Base-by-base conservation (phyloP, 208 protist genomes). In the Trypanosoma platydactyli region DNA sequence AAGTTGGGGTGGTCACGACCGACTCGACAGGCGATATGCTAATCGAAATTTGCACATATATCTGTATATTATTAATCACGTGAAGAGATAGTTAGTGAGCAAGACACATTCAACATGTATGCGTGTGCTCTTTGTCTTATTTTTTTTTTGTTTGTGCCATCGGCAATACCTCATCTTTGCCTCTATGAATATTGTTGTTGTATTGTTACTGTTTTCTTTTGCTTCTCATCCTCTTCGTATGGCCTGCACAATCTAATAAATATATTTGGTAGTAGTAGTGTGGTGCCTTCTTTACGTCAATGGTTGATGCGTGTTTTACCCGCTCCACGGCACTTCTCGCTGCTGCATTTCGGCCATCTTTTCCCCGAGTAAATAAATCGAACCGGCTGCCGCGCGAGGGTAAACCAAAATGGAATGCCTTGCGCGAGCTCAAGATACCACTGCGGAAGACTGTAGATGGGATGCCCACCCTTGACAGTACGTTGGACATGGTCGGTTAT, bases 401-500 rank as follows among this genome's bases (percentile, higher is more conserved):
- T 0, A 77, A 76, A 42, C 71, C 72, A 44, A 72, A 54, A 63
- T 94, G 87, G 88, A 88, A 92, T 46, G 77, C 86, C 33, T 71
- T 95, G 66, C 84, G 81, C 25, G 76, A 89, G 52, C 66, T 95
- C 0, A 63, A 84, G 24, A 74, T 95, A 0, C 76, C 77, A 0
- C 63, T 79, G 54, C 61, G 79, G n/a, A 74, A 79, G 49, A 94
- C 87, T 0, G 79, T 88, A 46, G 79, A 73, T 22, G 85, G 77
- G 46, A 79, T 85, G 46, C 61, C 81, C 1, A 95, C 90, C 11
- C 79, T 95, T 11, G 90, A 95, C 55, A 83, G 83, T 48, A 94
- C 87, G 25, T 65, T 95, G 5, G 90, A 95, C 58, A 65, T 86
- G 11, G 73, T 92, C 20, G 90, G 83, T 49, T 95, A 95, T 61